These are phyloP conservation scores for Basidiobolus heterosporus DNA, from an alignment of 371 early-diverging fungal species.

Conservation along the genomic window DNA sequence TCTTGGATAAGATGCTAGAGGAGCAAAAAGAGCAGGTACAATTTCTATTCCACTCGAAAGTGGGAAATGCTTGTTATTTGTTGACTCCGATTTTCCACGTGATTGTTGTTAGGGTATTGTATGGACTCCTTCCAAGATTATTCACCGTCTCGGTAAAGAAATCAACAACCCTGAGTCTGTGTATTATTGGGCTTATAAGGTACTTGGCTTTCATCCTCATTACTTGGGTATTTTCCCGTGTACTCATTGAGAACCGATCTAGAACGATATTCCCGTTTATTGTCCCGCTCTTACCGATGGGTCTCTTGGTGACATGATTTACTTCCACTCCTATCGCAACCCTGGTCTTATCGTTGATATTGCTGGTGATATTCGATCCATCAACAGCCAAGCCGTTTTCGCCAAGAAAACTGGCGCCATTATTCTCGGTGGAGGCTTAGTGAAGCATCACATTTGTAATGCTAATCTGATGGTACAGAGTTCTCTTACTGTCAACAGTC, in stretches of 20 bases:
- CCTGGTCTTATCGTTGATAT: constrained; percentile 93
- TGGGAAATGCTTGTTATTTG: constrained; percentile 1
- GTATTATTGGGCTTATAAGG: constrained; percentile 92
- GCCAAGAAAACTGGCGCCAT: constrained; percentile 94
- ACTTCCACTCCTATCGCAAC: constrained; percentile 89
- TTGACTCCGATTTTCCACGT: background rate
- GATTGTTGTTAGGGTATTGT: constrained; percentile 26
- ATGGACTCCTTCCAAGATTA: constrained; percentile 92
- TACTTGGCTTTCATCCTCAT: constrained; percentile 5
- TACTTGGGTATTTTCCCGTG: too few species aligned
- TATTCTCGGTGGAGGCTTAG: constrained; percentile 95
- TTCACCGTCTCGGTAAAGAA: constrained; percentile 86
- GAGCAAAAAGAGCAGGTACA: constrained; percentile 64
- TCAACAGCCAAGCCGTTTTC: constrained; percentile 90
- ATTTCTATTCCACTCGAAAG: too few species aligned
- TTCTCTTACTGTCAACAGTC: too few species aligned
- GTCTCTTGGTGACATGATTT: constrained; percentile 97
- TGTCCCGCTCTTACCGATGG: constrained; percentile 99
- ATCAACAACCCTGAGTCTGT: constrained; percentile 88
- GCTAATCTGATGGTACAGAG: constrained; percentile 90
- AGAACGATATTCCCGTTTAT: constrained; percentile 95
- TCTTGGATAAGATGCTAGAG: constrained; percentile 81
- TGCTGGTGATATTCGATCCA: constrained; percentile 81
- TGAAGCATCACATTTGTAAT: constrained; percentile 99
- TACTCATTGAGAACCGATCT: constrained; percentile 9